Percentiles rank a stretch among this genome's conserved stretches.
Conservation (phyloP, 176 grass and related monocot species). For the Tuctoria greenei region DNA sequence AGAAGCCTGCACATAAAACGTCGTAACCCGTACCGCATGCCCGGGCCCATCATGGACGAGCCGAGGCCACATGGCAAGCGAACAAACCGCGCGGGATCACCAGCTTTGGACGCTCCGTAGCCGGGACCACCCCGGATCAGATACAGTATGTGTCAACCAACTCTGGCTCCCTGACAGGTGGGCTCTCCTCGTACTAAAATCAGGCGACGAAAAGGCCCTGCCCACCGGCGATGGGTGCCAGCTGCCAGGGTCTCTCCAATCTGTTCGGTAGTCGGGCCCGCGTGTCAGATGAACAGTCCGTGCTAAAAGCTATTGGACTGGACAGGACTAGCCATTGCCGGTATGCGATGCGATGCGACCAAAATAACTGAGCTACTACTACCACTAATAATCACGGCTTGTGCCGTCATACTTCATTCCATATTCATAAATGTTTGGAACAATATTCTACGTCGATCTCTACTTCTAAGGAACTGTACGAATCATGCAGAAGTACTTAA, state of each 20-base stretch:
- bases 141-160: slow-evolving; percentile 44
- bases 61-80: background rate
- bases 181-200: slow-evolving; percentile 8
- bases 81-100: slow-evolving; percentile 2
- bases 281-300: background rate
- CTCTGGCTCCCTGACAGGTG: background rate
- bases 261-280: slow-evolving; percentile 22
- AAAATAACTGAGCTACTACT: no score
- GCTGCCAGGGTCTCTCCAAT: slow-evolving; percentile 18
- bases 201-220: slow-evolving; percentile 39
- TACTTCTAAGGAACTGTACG: background rate
- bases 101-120: slow-evolving; percentile 20
- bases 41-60: slow-evolving; percentile 39
- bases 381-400: no score
- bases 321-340: background rate
- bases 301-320: no score
- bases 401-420: no score
- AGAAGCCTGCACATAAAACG: slow-evolving; percentile 23
- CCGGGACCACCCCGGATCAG: slow-evolving; percentile 25
- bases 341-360: no score
- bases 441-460: background rate
- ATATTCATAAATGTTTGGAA: background rate
- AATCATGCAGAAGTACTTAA: background rate
- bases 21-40: background rate
- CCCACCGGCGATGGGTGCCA: slow-evolving; percentile 12